A percentile compares a stretch with the other conserved stretches of the same genome.
These are phyloP conservation scores for Globisporangium middletonii DNA, from an alignment of 352 stramenopile species.

Conservation along the genomic window DNA sequence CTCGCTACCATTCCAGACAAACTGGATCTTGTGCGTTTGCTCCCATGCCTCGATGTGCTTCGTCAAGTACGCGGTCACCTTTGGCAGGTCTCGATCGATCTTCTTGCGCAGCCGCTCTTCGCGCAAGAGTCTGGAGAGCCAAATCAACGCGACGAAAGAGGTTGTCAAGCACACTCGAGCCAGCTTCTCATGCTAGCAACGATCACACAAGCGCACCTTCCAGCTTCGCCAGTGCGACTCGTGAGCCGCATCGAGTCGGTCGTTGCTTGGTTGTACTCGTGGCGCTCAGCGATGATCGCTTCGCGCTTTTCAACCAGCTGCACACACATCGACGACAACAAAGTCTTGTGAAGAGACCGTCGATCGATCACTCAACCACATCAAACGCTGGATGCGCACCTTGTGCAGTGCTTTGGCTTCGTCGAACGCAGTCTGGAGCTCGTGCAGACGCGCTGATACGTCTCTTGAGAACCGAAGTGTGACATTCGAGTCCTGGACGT, in stretches of 20 bases:
- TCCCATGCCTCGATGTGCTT: conserved; percentile 37
- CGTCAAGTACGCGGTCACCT: conserved; percentile 28
- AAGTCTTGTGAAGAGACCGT: not conserved
- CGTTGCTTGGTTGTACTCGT: conserved; percentile 23
- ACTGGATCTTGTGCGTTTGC: conserved; percentile 21
- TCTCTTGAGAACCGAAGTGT: conserved; percentile 27
- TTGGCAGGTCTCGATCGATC: conserved; percentile 38
- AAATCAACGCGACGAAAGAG: not conserved
- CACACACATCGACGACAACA: not conserved
- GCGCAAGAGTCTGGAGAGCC: conserved; percentile 14
- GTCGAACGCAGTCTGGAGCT: conserved; percentile 24
- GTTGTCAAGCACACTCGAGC: not conserved
- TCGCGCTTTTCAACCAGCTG: conserved; percentile 42
- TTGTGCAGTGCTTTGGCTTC: conserved; percentile 10
- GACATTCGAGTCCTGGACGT: conserved; percentile 16
- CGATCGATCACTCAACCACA: not conserved
- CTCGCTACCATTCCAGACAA: conserved; percentile 31
- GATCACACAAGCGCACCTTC: conserved; percentile 3
- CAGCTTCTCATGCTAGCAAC: too few relatives aligned
- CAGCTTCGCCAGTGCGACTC: conserved; percentile 13
- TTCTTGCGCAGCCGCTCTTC: conserved; percentile 28
- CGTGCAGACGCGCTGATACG: conserved; percentile 24
- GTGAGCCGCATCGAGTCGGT: conserved; percentile 16
- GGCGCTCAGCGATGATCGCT: conserved; percentile 29
- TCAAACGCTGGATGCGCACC: conserved; percentile 3